Conservation (phyloP, 2,329 filamentous ascomycete species). For the Venturia aucupariae region DNA sequence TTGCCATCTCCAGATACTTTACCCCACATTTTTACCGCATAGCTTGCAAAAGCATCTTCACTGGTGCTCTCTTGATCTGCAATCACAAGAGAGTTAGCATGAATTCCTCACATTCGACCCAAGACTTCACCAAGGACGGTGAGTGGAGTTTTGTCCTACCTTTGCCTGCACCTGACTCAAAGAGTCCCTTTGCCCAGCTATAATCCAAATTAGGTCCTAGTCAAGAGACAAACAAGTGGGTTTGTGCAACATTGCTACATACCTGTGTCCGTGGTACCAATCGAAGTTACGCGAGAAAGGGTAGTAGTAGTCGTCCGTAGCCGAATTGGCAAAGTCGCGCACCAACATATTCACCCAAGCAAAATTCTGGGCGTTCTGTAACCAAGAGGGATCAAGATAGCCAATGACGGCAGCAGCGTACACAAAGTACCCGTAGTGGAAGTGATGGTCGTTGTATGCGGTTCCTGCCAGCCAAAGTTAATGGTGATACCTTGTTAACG, state of each 20-base stretch:
- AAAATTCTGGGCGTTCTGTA: conserved; percentile 47
- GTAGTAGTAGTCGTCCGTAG: conserved; percentile 64
- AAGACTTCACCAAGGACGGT: neutral
- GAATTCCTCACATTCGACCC: neutral
- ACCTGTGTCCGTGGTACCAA: conserved; percentile 77
- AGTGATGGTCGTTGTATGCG: conserved; percentile 58
- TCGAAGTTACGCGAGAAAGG: conserved; percentile 80
- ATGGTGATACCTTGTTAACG: neutral
- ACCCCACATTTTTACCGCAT: conserved; percentile 93
- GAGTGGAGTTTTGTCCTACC: neutral
- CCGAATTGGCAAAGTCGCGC: conserved; percentile 75
- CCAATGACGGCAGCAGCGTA: conserved; percentile 77
- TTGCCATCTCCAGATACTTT: conserved; percentile 62
- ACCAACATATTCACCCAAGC: conserved; percentile 76
- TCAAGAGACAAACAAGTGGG: neutral
- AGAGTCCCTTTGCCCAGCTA: conserved; percentile 79
- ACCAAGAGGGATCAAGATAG: conserved; percentile 66
- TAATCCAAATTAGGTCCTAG: neutral
- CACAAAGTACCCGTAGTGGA: conserved; percentile 75
- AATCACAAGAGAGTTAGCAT: neutral
- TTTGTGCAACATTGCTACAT: neutral
- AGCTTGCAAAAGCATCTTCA: conserved; percentile 81
- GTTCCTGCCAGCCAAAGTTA: neutral
- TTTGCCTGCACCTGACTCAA: conserved; percentile 63
- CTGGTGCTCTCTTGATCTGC: conserved; percentile 73